phyloP scores from a whole-genome alignment of 495 filamentous ascomycete species.

The Xanthoparmelia taractica region DNA sequence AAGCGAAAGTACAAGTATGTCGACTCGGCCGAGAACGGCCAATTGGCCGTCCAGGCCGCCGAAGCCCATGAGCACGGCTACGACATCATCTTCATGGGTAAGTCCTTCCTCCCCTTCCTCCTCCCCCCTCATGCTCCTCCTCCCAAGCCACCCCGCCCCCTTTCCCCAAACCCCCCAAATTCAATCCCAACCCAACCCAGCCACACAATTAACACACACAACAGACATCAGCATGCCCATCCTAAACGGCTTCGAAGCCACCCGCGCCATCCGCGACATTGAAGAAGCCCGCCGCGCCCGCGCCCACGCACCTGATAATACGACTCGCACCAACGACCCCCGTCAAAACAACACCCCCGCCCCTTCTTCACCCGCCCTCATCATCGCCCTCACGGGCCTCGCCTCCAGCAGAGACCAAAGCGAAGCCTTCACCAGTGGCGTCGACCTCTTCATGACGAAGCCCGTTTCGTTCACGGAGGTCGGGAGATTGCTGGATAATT shows the following conservation, averaged over 20 bases:
- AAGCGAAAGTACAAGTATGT: slow-evolving; percentile 38
- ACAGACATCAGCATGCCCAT: slow-evolving; percentile 67
- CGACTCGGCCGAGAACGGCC: slow-evolving; percentile 45
- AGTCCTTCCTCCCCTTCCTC: slow-evolving; percentile 6
- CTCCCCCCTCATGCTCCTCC: no score
- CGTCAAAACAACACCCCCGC: no score
- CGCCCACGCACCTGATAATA: no score
- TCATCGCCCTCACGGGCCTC: slow-evolving; percentile 66
- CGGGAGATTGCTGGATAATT: slow-evolving; percentile 40
- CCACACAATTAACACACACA: no score
- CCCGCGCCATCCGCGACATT: slow-evolving; percentile 51
- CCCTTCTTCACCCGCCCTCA: slow-evolving; percentile 36
- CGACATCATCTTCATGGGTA: slow-evolving; percentile 53
- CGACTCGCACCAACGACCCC: no score
- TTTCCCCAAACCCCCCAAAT: slow-evolving; percentile 4
- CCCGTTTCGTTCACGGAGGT: slow-evolving; percentile 53
- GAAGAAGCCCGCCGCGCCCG: slow-evolving; percentile 38
- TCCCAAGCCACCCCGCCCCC: background rate
- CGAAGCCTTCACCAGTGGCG: slow-evolving; percentile 58
- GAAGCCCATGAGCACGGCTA: slow-evolving; percentile 38
- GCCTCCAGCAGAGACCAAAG: slow-evolving; percentile 54
- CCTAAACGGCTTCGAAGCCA: slow-evolving; percentile 60
- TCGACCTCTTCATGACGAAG: slow-evolving; percentile 69
- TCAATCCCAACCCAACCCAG: no score
- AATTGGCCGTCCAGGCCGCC: slow-evolving; percentile 44